These are phyloP conservation scores for Penicillium ochrochloron DNA, from an alignment of 495 filamentous ascomycete genomes.

Conservation along the genomic window DNA sequence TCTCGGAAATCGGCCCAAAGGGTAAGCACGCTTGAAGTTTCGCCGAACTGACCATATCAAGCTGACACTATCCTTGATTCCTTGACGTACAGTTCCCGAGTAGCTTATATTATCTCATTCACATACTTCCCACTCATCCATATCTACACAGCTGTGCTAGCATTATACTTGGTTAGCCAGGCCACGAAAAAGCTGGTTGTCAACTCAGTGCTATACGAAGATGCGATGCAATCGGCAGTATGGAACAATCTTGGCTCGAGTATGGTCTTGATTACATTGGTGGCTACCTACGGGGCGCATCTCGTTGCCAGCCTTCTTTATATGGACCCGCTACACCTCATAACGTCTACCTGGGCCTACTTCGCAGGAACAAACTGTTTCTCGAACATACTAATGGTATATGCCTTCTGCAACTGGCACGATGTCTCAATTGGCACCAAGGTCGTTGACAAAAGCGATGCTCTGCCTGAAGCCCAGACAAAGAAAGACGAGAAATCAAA, in stretches of 20 bases:
- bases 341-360: constrained; percentile 89
- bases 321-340: constrained; percentile 98
- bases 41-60: not conserved
- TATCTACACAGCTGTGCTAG: constrained; percentile 81
- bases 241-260: constrained; percentile 46
- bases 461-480: constrained; percentile 81
- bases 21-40: constrained; percentile 42
- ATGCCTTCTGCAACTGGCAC: constrained; percentile 99
- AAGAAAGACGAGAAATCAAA: constrained; percentile 77
- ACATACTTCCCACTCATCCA: constrained; percentile 84
- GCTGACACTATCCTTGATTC: constrained; percentile 27
- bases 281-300: constrained; percentile 94
- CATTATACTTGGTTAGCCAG: constrained; percentile 80
- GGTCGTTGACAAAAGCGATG: constrained; percentile 92
- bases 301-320: constrained; percentile 95
- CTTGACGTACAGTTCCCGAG: constrained; percentile 51
- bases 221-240: not conserved
- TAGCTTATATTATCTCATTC: constrained; percentile 79
- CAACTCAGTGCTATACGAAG: constrained; percentile 38
- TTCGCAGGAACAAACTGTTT: constrained; percentile 60
- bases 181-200: constrained; percentile 65
- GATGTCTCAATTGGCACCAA: constrained; percentile 99
- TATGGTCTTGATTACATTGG: constrained; percentile 81
- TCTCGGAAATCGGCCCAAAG: constrained; percentile 93
- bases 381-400: constrained; percentile 96